Percentiles rank a stretch among this genome's conserved stretches.
phyloP scores from a whole-genome alignment of 352 stramenopile genomes.

The Globisporangium okanoganense region DNA sequence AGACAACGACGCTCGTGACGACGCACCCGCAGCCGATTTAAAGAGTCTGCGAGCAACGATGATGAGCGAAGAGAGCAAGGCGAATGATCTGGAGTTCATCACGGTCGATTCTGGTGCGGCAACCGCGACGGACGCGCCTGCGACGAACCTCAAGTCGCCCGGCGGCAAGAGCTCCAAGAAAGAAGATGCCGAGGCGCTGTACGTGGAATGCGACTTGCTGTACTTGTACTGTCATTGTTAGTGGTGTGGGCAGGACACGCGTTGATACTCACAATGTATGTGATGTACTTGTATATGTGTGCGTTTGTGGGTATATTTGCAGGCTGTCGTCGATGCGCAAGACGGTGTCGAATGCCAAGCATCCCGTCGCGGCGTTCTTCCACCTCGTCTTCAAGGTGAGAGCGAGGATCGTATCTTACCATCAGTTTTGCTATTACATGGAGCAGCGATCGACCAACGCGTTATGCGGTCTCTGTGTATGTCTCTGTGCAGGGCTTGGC shows the following conservation, averaged over 20 bases:
- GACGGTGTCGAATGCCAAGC: conserved; percentile 74
- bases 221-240: neutral
- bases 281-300: neutral
- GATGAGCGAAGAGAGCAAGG: conserved; percentile 64
- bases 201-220: conserved; percentile 14
- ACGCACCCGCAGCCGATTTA: neutral
- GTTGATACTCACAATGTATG: neutral
- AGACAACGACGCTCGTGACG: neutral
- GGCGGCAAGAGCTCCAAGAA: conserved; percentile 17
- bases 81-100: conserved; percentile 78
- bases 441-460: neutral
- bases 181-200: conserved; percentile 60
- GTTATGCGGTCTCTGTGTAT: neutral
- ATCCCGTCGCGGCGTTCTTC: conserved; percentile 95
- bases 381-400: conserved; percentile 95
- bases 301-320: neutral
- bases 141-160: conserved; percentile 17
- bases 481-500: conserved; percentile 45
- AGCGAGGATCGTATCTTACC: neutral
- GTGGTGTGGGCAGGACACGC: too few species aligned
- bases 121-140: conserved; percentile 5
- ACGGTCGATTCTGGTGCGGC: conserved; percentile 36
- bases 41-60: conserved; percentile 18
- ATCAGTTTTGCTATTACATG: neutral
- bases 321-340: conserved; percentile 72